A percentile compares a stretch with the other conserved stretches of the same genome.
Evolutionary conservation across 306 rosid genomes (phyloP).

Genomic region (Dryas alaskensis): DNA sequence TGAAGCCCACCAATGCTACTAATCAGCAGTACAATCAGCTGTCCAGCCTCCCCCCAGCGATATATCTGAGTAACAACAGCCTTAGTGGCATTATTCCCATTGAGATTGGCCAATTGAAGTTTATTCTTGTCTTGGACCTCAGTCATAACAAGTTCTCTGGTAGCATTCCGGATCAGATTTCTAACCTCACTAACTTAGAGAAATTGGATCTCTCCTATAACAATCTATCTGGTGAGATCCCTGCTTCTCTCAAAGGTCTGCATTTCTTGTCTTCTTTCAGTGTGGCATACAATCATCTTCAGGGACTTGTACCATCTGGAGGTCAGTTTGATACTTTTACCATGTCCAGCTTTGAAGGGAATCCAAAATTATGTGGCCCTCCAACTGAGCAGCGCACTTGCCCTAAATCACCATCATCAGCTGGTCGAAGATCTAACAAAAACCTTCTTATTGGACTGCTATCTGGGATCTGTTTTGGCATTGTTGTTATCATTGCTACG

Average conservation of each 20-base stretch:
- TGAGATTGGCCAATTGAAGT: constrained; percentile 61
- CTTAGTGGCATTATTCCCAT: constrained; percentile 62
- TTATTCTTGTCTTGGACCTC: constrained; percentile 62
- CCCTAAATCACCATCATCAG: constrained; percentile 26
- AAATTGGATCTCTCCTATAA: constrained; percentile 69
- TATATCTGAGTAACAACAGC: constrained; percentile 60
- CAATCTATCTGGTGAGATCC: constrained; percentile 72
- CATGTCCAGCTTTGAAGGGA: constrained; percentile 65
- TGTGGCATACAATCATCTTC: constrained; percentile 76
- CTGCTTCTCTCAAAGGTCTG: constrained; percentile 57
- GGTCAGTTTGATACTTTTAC: constrained; percentile 80
- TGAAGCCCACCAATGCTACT: constrained; percentile 58
- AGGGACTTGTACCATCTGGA: constrained; percentile 73
- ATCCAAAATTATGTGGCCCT: constrained; percentile 61
- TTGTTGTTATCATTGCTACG: constrained; percentile 42
- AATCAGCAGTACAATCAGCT: constrained; percentile 77
- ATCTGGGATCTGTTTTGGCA: constrained; percentile 42
- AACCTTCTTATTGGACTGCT: constrained; percentile 45
- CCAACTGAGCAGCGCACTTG: constrained; percentile 52
- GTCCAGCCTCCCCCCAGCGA: constrained; percentile 69
- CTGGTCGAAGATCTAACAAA: constrained; percentile 36
- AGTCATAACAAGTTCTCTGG: constrained; percentile 68
- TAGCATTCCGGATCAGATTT: constrained; percentile 60
- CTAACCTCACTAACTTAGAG: constrained; percentile 70
- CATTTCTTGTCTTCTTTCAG: constrained; percentile 82